Evolutionary conservation across 768 basidiomycete species (phyloP), one percentile per base, ranked within the genome.

Genomic region (Rhizopogon vulgaris): DNA sequence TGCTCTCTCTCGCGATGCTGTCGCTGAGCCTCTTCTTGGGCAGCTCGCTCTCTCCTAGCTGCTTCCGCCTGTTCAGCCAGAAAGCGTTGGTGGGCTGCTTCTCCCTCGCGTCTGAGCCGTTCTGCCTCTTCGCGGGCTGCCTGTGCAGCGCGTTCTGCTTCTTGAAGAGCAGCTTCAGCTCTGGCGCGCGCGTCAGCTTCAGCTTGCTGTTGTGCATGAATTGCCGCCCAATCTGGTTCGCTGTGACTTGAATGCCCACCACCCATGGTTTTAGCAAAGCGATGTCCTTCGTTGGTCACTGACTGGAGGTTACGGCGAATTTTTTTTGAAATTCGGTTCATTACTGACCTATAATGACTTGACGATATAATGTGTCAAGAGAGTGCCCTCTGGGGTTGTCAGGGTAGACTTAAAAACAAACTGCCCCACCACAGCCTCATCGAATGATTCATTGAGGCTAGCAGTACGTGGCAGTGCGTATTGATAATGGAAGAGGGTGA

Each of bases 81-180:
- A 45, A 22, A 27, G 25, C 40, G 48, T 25, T 14, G 6, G 14
- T 11, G 36, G 17, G 39, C 39, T 27, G 6, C 3, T 49, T 49
- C 24, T 2, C 24, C 39, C 28, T 49, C 39, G 6, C 22, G 36
- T 15, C 4, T 22, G 6, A 64, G 38, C 8, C 64, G 62, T 18
- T 63, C 55, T 2, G 55, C 62, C 45, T 66, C 65, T 9, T 50
- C 56, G 3, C 55, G 34, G 45, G 62, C 66, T 17, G 50, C 60
- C 38, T 52, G 50, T 15, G 60, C 66, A 6, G 62, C 64, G 43
- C 62, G 42, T 43, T 66, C 64, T 27, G 61, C 63, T n/a, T 30
- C n/a, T 17, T 32, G 54, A 47, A 56, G 62, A 24, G 32, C 52
- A 5, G 41, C 40, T 42, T 53, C 25, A 6, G 56, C 56, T 52